Percentiles rank a stretch among this genome's conserved stretches.
These are phyloP conservation scores for Phialemonium atrogriseum DNA, from an alignment of 2,329 filamentous ascomycete genomes.

Conservation along the genomic window DNA sequence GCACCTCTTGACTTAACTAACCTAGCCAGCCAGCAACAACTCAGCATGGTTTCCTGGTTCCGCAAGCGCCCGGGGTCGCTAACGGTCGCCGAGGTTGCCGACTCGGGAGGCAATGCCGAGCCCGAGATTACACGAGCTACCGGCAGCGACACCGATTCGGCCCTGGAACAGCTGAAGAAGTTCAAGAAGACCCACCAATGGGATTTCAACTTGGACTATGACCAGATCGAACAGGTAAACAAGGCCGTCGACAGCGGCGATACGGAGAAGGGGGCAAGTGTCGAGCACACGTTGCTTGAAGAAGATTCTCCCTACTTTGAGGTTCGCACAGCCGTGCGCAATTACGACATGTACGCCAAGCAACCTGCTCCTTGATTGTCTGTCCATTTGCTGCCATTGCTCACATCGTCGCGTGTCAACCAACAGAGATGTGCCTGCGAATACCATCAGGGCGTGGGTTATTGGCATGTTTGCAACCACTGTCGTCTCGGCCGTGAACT, in stretches of 20 bases:
- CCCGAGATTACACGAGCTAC: too few species aligned
- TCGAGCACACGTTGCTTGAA: conserved; percentile 38
- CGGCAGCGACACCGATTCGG: too few species aligned
- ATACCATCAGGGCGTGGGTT: conserved; percentile 52
- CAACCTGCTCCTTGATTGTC: neutral
- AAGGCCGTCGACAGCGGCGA: conserved; percentile 35
- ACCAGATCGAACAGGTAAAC: conserved; percentile 43
- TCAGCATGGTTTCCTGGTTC: too few species aligned
- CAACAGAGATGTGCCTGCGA: conserved; percentile 38
- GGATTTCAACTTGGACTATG: conserved; percentile 48
- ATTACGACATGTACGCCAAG: neutral
- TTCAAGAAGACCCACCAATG: conserved; percentile 44
- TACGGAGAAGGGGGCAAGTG: conserved; percentile 32
- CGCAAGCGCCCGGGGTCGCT: too few species aligned
- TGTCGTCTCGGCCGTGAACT: conserved; percentile 47
- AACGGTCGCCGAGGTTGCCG: too few species aligned
- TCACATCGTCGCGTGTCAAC: conserved; percentile 30
- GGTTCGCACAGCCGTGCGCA: conserved; percentile 22
- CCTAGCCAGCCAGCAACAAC: too few species aligned
- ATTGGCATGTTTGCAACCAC: conserved; percentile 51
- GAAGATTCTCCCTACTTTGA: conserved; percentile 51
- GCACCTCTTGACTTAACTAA: too few species aligned
- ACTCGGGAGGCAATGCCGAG: too few species aligned
- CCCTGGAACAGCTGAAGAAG: too few species aligned
- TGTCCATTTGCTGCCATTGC: neutral